Evolutionary conservation across 345 rosid species (phyloP), one percentile per base, ranked within the genome.

Genomic region (Mangifera indica): DNA sequence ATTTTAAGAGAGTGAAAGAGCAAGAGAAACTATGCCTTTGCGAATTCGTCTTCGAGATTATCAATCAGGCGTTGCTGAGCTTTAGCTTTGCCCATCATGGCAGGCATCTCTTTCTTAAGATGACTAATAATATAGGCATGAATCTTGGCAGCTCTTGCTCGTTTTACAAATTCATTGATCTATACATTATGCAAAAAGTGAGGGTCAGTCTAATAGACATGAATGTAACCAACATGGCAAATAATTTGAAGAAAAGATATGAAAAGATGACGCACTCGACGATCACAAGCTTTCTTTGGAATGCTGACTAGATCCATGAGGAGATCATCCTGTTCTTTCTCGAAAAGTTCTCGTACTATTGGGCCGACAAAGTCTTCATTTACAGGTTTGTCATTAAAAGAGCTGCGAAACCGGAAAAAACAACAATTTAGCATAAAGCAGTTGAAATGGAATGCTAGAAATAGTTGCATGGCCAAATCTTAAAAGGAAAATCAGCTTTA

Each of bases 1-100:
- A 6, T 51, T 0, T 0, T 7, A 7, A 37, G 9, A n/a, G 8
- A 11, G 8, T 4, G 22, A n/a, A 14, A 14, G 29, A 12, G 26
- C 14, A 57, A 63, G 3, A 26, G 67, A 63, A 37, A 18, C 59
- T 51, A 58, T 37, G 91, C 99, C 98, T 95, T 95, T 26, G 80
- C 90, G 67, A 91, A 95, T 81, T 89, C 92, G 11, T 85, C 88
- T 81, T 82, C 80, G 18, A 95, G 91, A 78, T 86, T 92, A 71
- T 95, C 91, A 13, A 89, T 80, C 6, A 95, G 90, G 42, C 87
- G 80, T 66, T 91, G 97, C 63, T 92, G 97, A 72, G 94, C 84
- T 83, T 88, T 95, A 40, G 98, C 82, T 84, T 92, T 95, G n/a
- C 99, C 99, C 90, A 95, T 87, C 93, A 92, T 81, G 51, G 91